Evolutionary conservation across 805 yeast genomes (phyloP).

Genomic region (Ogataea neopini): DNA sequence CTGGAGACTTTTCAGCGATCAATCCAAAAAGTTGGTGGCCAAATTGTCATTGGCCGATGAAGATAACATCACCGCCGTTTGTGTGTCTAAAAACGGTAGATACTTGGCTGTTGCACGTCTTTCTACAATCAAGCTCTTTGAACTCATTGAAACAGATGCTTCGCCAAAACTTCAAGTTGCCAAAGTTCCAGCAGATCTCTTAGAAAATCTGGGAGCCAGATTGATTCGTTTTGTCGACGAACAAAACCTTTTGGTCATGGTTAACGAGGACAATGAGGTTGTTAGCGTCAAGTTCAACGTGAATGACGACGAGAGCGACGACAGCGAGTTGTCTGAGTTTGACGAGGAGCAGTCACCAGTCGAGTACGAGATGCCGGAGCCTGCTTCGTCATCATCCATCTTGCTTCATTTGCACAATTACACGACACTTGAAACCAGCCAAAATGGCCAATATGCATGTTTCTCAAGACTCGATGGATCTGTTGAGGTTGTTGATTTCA

Average conservation of each 20-base stretch:
- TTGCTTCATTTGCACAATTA: constrained; percentile 46
- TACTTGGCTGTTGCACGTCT: constrained; percentile 72
- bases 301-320: constrained; percentile 38
- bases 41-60: constrained; percentile 71
- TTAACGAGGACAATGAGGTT: constrained; percentile 63
- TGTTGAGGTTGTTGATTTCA: constrained; percentile 51
- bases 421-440: constrained; percentile 51
- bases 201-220: constrained; percentile 55
- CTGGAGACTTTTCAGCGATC: constrained; percentile 55
- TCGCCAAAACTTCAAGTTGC: constrained; percentile 43
- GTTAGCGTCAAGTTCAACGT: constrained; percentile 38
- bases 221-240: constrained; percentile 46
- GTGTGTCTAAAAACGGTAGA: constrained; percentile 64
- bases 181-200: constrained; percentile 48
- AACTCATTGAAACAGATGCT: constrained; percentile 44
- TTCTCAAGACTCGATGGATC: constrained; percentile 66
- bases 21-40: constrained; percentile 58
- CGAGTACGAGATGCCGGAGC: constrained; percentile 34
- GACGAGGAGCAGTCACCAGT: constrained; percentile 40
- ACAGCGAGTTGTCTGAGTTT: constrained; percentile 37
- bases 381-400: background rate
- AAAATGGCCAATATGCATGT: constrained; percentile 47
- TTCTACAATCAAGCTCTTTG: constrained; percentile 67
- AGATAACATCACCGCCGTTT: constrained; percentile 72
- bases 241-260: constrained; percentile 45